Evolutionary conservation across 1,139 yeast species (phyloP), one percentile per base, ranked within the genome.

Genomic region (Saccharomyces hybrid): DNA sequence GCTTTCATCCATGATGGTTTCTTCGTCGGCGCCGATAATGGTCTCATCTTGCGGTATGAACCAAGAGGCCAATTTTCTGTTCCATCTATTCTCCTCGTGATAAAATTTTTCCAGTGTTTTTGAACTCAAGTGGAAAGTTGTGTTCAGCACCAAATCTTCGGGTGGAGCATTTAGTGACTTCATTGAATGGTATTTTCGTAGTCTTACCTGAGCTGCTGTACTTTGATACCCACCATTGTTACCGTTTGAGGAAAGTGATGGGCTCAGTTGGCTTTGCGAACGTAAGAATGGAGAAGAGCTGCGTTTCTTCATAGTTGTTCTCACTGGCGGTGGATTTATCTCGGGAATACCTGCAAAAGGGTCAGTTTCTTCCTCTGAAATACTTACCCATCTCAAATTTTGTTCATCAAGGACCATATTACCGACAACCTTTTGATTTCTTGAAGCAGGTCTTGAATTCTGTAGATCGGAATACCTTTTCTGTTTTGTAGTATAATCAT

Each of bases 361-460:
- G 59, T 74, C 77, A 42, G 66, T 68, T 42, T 71, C 74, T 49
- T 72, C 71, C 38, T 69, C 66, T 14, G 68, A 70, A 9, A 71
- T 52, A 55, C 74, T 72, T 0, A 73, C 71, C 83, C 86, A 82
- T 57, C 79, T 69, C 55, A 80, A 67, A 54, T 79, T 78, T 49
- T 78, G 78, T 42, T 77, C 75, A 64, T 82, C 87, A 60, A 80
- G 81, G 51, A 76, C 71, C 86, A 82, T 82, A 60, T 77, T 75
- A 0, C 77, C 76, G 0, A 75, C 74, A 21, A 72, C 60, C 55
- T 73, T 64, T 1, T 63, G 62, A 38, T 60, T 62, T 7, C 51
- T 47, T 14, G 55, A 51, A 47, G 52, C 19, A 5, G 32, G 9
- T 34, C 44, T 38, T 14, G 49, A 32, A 7, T 48, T 46, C 28